These are phyloP conservation scores for Aspergillus ustus DNA, from an alignment of 2,329 filamentous ascomycete genomes.

Conservation along the genomic window DNA sequence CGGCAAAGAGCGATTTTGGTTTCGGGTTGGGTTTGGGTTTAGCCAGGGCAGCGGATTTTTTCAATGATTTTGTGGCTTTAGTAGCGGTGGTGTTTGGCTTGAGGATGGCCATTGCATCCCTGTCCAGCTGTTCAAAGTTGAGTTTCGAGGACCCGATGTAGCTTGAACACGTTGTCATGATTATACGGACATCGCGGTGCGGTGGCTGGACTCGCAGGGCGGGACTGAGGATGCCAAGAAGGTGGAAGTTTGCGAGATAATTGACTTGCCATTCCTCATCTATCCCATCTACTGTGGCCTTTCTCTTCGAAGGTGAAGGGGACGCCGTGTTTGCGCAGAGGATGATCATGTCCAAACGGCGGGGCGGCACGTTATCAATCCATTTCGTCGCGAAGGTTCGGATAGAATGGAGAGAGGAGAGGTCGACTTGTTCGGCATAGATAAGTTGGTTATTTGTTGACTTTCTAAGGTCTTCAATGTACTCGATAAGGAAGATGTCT, in stretches of 20 bases:
- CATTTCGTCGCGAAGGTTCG: slow-evolving; percentile 94
- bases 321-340: slow-evolving; percentile 78
- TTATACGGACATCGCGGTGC: slow-evolving; percentile 87
- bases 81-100: not conserved
- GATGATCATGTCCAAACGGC: slow-evolving; percentile 87
- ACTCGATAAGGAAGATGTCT: slow-evolving; percentile 90
- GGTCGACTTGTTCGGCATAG: slow-evolving; percentile 93
- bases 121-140: slow-evolving; percentile 45
- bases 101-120: not conserved
- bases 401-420: slow-evolving; percentile 85
- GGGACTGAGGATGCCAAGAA: slow-evolving; percentile 87
- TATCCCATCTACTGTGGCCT: slow-evolving; percentile 74
- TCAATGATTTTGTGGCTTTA: not conserved
- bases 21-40: slow-evolving; percentile 41
- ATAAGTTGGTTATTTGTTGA: slow-evolving; percentile 82
- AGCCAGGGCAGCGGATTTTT: slow-evolving; percentile 12
- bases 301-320: slow-evolving; percentile 58
- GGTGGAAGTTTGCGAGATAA: slow-evolving; percentile 92
- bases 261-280: slow-evolving; percentile 95
- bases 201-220: slow-evolving; percentile 89
- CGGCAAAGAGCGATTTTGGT: slow-evolving; percentile 59
- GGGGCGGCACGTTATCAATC: slow-evolving; percentile 92
- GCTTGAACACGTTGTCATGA: slow-evolving; percentile 84
- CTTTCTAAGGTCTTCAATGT: slow-evolving; percentile 82
- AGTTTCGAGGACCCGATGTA: slow-evolving; percentile 77